A percentile compares a stretch with the other conserved stretches of the same genome.
Conservation (phyloP, 2,329 filamentous ascomycete genomes). For the Venturia effusa region DNA sequence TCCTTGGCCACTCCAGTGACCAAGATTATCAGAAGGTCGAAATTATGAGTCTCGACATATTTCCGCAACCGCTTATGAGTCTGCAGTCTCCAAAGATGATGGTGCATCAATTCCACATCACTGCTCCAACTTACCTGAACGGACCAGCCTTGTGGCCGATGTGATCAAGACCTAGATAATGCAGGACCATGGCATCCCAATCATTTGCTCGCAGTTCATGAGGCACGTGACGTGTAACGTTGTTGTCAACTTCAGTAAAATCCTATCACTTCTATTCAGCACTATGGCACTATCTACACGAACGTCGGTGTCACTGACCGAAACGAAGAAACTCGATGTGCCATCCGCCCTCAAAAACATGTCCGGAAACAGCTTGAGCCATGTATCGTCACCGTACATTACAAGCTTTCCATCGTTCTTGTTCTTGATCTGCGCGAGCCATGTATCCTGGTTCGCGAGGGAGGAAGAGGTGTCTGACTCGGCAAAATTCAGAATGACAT, state of each 20-base stretch:
- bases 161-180: constrained; percentile 92
- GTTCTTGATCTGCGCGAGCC: constrained; percentile 75
- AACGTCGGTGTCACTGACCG: constrained; percentile 47
- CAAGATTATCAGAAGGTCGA: not conserved
- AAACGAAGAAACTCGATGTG: constrained; percentile 96
- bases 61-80: too few species aligned
- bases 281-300: constrained; percentile 24
- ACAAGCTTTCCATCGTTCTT: constrained; percentile 55
- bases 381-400: constrained; percentile 97
- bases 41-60: not conserved
- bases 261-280: constrained; percentile 46
- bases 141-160: constrained; percentile 96
- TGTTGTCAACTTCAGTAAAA: constrained; percentile 95
- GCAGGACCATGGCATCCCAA: constrained; percentile 89
- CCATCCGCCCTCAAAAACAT: constrained; percentile 83
- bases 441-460: constrained; percentile 81
- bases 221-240: constrained; percentile 84
- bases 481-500: constrained; percentile 92
- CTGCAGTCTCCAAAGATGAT: not conserved
- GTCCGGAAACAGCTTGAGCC: constrained; percentile 89
- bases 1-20: not conserved
- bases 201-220: constrained; percentile 65
- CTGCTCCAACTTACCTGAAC: constrained; percentile 16
- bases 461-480: constrained; percentile 88
- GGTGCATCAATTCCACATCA: not conserved